Evolutionary conservation across 495 filamentous ascomycete genomes (phyloP).

Genomic region (Penicillium egyptiacum): DNA sequence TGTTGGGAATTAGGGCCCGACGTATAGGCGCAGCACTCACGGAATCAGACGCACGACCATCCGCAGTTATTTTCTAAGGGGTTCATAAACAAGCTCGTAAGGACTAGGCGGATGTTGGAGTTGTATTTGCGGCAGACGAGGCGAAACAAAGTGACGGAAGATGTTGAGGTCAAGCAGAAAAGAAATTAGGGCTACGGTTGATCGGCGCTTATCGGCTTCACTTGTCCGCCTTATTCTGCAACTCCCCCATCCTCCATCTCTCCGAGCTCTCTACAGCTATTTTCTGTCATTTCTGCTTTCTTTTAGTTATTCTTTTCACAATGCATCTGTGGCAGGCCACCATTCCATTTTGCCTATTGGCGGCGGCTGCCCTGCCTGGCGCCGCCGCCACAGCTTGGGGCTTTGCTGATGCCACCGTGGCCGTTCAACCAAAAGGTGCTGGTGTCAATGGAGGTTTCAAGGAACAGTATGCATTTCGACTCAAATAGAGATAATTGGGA

Average conservation of each 20-base stretch:
- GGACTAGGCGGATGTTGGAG: neutral
- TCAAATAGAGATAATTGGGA: neutral
- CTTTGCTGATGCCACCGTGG: constrained; percentile 81
- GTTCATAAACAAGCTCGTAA: neutral
- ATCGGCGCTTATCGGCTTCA: constrained; percentile 35
- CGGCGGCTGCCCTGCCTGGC: constrained; percentile 37
- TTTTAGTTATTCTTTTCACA: constrained; percentile 18
- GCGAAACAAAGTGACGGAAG: constrained; percentile 12
- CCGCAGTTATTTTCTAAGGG: neutral
- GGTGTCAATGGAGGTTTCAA: constrained; percentile 64
- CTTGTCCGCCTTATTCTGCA: constrained; percentile 35
- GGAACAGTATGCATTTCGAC: constrained; percentile 58
- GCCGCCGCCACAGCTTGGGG: constrained; percentile 74
- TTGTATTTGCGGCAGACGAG: constrained; percentile 4
- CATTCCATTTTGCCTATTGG: constrained; percentile 43
- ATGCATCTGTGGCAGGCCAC: constrained; percentile 48
- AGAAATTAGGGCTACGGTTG: constrained; percentile 37
- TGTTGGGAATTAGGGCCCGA: constrained; percentile 25
- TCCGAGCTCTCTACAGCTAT: constrained; percentile 5
- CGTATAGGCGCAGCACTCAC: constrained; percentile 19
- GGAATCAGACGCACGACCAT: constrained; percentile 9
- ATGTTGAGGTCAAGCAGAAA: constrained; percentile 30
- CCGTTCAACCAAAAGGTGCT: constrained; percentile 68
- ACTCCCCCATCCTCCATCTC: constrained; percentile 15
- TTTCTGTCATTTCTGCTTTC: constrained; percentile 13